These are phyloP conservation scores for Lagenidium giganteum DNA, from an alignment of 352 stramenopile genomes.

Conservation along the genomic window DNA sequence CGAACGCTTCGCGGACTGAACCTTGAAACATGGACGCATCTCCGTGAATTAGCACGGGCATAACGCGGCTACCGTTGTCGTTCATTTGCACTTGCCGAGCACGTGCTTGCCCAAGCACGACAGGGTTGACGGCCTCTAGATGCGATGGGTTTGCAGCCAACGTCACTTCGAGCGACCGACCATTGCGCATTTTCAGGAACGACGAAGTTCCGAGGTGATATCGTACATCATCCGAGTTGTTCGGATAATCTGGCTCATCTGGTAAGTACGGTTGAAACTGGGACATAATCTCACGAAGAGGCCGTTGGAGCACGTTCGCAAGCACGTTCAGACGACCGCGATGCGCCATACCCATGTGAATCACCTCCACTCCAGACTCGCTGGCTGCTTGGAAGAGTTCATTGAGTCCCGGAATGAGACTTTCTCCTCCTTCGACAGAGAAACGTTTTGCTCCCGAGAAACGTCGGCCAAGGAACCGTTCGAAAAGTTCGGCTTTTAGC, in stretches of 20 bases:
- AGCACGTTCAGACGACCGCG: slow-evolving; percentile 97
- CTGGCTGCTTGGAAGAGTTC: slow-evolving; percentile 93
- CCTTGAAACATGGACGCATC: slow-evolving; percentile 93
- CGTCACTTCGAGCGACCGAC: slow-evolving; percentile 62
- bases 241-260: slow-evolving; percentile 79
- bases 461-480: slow-evolving; percentile 96
- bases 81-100: slow-evolving; percentile 90
- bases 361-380: slow-evolving; percentile 94
- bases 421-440: slow-evolving; percentile 97
- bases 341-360: slow-evolving; percentile 99
- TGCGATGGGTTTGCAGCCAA: slow-evolving; percentile 99
- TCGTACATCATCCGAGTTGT: slow-evolving; percentile 87
- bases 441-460: slow-evolving; percentile 96
- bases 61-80: slow-evolving; percentile 83
- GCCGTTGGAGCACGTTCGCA: slow-evolving; percentile 97
- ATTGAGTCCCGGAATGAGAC: slow-evolving; percentile 93
- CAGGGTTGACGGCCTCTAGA: slow-evolving; percentile 97
- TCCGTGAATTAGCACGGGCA: slow-evolving; percentile 98
- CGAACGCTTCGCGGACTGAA: slow-evolving; percentile 76
- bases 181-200: slow-evolving; percentile 59
- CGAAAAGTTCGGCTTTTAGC: slow-evolving; percentile 95
- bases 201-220: slow-evolving; percentile 86
- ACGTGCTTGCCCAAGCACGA: slow-evolving; percentile 95
- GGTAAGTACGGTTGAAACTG: slow-evolving; percentile 84
- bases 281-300: slow-evolving; percentile 92